These are phyloP conservation scores for Stachybotrys chartarum DNA, from an alignment of 2,329 filamentous ascomycete species.

Conservation along the genomic window DNA sequence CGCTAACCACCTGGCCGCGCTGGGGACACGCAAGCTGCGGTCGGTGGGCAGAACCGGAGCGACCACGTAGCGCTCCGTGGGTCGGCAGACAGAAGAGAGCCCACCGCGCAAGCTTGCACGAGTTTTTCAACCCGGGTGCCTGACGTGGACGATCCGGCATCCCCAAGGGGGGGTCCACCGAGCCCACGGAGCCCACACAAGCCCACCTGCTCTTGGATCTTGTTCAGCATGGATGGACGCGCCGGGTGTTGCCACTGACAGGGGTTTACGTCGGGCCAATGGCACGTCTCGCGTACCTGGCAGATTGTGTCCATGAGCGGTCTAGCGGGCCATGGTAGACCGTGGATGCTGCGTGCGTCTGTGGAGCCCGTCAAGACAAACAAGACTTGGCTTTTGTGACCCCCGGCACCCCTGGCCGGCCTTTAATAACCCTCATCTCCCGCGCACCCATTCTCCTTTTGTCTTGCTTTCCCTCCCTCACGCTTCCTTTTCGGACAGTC, in stretches of 20 bases:
- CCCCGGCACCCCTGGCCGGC: slow-evolving; percentile 11
- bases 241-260: not conserved
- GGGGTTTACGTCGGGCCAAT: not conserved
- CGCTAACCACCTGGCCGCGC: not conserved
- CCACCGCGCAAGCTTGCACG: too few species aligned
- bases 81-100: not conserved
- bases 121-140: not conserved
- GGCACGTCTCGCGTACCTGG: slow-evolving; percentile 2
- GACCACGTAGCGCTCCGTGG: not conserved
- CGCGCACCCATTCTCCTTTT: slow-evolving; percentile 10
- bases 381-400: slow-evolving; percentile 1
- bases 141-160: not conserved
- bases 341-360: not conserved
- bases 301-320: not conserved
- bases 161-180: not conserved
- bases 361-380: not conserved
- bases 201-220: not conserved
- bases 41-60: not conserved
- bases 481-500: slow-evolving; percentile 9
- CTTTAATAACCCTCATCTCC: slow-evolving; percentile 19
- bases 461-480: slow-evolving; percentile 6
- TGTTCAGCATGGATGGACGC: not conserved
- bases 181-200: not conserved
- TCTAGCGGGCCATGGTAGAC: not conserved
- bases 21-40: not conserved